Evolutionary conservation across 1,139 yeast genomes (phyloP), one percentile per base, ranked within the genome.

Genomic region (Lodderomyces beijingensis): DNA sequence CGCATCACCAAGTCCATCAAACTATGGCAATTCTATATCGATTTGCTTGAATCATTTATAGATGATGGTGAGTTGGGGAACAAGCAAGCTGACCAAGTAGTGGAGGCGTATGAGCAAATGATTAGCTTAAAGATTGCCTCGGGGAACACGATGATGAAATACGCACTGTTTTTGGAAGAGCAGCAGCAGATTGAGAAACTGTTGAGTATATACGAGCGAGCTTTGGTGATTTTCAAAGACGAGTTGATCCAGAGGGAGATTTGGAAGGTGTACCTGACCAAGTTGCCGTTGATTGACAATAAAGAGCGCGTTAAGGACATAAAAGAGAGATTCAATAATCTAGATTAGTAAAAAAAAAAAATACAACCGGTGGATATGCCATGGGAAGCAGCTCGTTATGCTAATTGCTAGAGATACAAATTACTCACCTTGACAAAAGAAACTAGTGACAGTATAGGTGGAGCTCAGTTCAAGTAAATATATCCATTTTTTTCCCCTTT

Each of bases 21-120:
- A 37, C 55, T 87, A 3, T 88, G 96, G 96, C 59, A 74, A 5
- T 76, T 77, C 41, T 86, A 84, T 49, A 56, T 87, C 22, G 96
- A 87, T 47, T 54, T 86, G 17, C 65, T 82, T 14, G 94, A 85
- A 53, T 72, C 85, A 15, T 61, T 72, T 27, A 70, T 74, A 4
- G 73, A 75, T 14, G 10, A 19, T 19, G 10, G 21, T 8, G 21
- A 19, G 10, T 7, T 8, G 10, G 21, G 21, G 7, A 19, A 10
- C 21, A 19, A 19, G 7, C 9, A 19, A 19, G 10, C 7, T 8
- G 21, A 19, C 21, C 45, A 47, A 32, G 55, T 62, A 2, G 29
- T 35, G 8, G 30, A 31, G 3, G 75, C 79, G 1, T 87, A 86
- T 50, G 80, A 82, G 27, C 62, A 69, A 28, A 62, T 79, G 36